Evolutionary conservation across 345 rosid species (phyloP).

Genomic region (Jatropha curcas): DNA sequence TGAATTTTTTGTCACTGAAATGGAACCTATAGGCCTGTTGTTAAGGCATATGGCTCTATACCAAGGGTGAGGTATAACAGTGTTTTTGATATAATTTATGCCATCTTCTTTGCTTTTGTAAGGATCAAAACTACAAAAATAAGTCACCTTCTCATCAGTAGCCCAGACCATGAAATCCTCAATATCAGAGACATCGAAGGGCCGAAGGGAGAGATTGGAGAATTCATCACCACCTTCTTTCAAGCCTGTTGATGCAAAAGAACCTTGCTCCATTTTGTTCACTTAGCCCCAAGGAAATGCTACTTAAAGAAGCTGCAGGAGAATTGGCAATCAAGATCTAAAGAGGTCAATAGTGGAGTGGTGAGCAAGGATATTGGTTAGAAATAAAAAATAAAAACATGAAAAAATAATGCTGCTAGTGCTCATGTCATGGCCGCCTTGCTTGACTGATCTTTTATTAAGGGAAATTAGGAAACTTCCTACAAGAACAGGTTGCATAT

Average conservation of each 20-base stretch:
- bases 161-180: slow-evolving; percentile 78
- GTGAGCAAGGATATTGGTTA: slow-evolving; percentile 13
- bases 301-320: background rate
- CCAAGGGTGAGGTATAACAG: slow-evolving; percentile 55
- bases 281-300: background rate
- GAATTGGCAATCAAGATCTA: background rate
- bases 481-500: background rate
- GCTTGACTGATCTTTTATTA: background rate
- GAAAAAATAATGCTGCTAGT: background rate
- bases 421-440: slow-evolving; percentile 1
- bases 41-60: slow-evolving; percentile 57
- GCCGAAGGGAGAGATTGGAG: slow-evolving; percentile 42
- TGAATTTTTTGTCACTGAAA: slow-evolving; percentile 46
- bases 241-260: background rate
- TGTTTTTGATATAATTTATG: slow-evolving; percentile 35
- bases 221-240: slow-evolving; percentile 6
- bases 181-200: slow-evolving; percentile 40
- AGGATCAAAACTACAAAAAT: slow-evolving; percentile 59
- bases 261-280: background rate
- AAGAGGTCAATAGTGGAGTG: slow-evolving; percentile 12
- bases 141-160: slow-evolving; percentile 45
- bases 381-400: background rate
- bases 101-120: slow-evolving; percentile 47
- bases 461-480: too few relatives aligned
- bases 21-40: slow-evolving; percentile 48